A percentile compares a stretch with the other conserved stretches of the same genome.
phyloP scores from a whole-genome alignment of 2,329 filamentous ascomycete genomes.

The Fusarium cicatricum region DNA sequence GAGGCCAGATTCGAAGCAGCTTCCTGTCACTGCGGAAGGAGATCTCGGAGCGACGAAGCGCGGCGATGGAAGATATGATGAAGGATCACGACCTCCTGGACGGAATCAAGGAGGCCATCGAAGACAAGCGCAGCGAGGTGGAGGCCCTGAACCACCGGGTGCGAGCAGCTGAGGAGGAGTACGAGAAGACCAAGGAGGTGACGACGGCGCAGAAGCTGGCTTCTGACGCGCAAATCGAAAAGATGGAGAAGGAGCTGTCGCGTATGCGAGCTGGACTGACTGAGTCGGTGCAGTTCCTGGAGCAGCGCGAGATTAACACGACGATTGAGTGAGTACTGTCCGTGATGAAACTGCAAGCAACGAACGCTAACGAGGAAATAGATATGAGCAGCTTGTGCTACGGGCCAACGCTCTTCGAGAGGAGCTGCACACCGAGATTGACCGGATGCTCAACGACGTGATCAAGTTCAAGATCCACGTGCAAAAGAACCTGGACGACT shows the following conservation, averaged over 20 bases:
- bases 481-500: constrained; percentile 91
- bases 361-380: constrained; percentile 46
- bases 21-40: constrained; percentile 85
- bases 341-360: background rate
- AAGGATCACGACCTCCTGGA: constrained; percentile 94
- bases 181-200: constrained; percentile 89
- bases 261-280: constrained; percentile 86
- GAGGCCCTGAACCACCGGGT: constrained; percentile 90
- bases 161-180: constrained; percentile 88
- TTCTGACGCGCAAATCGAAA: constrained; percentile 93
- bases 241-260: constrained; percentile 98
- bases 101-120: constrained; percentile 94
- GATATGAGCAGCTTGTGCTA: constrained; percentile 91
- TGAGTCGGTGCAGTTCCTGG: constrained; percentile 89
- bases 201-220: constrained; percentile 87
- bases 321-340: constrained; percentile 82
- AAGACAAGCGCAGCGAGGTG: constrained; percentile 92
- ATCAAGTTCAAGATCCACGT: constrained; percentile 99
- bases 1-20: constrained; percentile 80
- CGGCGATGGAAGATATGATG: constrained; percentile 88
- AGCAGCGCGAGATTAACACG: constrained; percentile 95
- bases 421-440: constrained; percentile 96
- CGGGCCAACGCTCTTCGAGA: constrained; percentile 86
- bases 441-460: constrained; percentile 94
- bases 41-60: constrained; percentile 86